Percentiles rank a stretch among this genome's conserved stretches.
phyloP scores from a whole-genome alignment of 2,329 filamentous ascomycete genomes.

The Zarea fungicola region DNA sequence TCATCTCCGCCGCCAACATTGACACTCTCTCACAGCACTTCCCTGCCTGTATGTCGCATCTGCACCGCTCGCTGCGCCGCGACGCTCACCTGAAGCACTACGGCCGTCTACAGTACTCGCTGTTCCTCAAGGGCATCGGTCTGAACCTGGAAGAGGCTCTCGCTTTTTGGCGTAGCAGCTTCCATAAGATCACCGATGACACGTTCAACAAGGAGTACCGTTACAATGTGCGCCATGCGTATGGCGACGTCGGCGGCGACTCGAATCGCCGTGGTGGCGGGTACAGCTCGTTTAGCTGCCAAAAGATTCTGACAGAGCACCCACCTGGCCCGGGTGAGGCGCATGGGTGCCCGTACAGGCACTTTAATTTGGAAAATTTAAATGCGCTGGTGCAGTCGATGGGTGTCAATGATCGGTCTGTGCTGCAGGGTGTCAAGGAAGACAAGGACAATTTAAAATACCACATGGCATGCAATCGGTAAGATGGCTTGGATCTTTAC shows the following conservation, averaged over 20 bases:
- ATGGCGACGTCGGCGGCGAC: conserved; percentile 93
- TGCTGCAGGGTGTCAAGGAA: conserved; percentile 76
- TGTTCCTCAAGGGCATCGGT: conserved; percentile 95
- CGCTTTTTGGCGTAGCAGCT: conserved; percentile 82
- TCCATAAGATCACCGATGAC: conserved; percentile 85
- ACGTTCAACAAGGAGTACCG: conserved; percentile 96
- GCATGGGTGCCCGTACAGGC: conserved; percentile 94
- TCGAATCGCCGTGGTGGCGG: conserved; percentile 79
- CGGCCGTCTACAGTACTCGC: conserved; percentile 86
- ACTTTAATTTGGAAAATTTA: conserved; percentile 86
- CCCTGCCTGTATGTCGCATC: conserved; percentile 88
- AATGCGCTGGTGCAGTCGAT: conserved; percentile 68
- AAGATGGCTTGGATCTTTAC: too few species aligned
- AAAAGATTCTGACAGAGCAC: conserved; percentile 89
- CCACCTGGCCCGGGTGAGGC: conserved; percentile 80
- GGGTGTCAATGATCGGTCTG: conserved; percentile 71
- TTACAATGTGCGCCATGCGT: conserved; percentile 93
- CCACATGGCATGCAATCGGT: conserved; percentile 93
- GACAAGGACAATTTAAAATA: conserved; percentile 85
- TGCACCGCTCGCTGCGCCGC: conserved; percentile 79
- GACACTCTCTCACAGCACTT: conserved; percentile 77
- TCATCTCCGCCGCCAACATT: conserved; percentile 73
- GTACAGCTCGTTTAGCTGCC: conserved; percentile 88
- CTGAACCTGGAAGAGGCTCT: conserved; percentile 87
- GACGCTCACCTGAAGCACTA: conserved; percentile 91